Base-by-base conservation (phyloP, 495 filamentous ascomycete genomes). In the Neurospora sp. region DNA sequence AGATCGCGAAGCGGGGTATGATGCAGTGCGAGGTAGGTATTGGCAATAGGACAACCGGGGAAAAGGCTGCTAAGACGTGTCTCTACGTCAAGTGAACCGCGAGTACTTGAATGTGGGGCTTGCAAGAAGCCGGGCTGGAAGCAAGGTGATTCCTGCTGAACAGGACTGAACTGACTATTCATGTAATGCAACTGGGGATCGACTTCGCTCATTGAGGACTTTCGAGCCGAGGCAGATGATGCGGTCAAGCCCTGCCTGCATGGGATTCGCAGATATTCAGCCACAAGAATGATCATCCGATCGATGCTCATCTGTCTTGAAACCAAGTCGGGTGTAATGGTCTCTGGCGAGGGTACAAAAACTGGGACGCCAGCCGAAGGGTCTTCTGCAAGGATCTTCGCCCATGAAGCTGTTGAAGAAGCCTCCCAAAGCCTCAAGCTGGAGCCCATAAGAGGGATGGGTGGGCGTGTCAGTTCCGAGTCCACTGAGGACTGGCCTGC, bases 1-100 rank as follows among this genome's bases (percentile, higher is more conserved):
- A 86, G 79, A 72, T 83, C 82, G 59, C 79, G 81, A 40, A 86
- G 82, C 45, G 84, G 84, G 12, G 84, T 85, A 73, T 84, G 80
- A 72, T 84, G 80, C 5, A 86, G 76, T 12, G 84, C 84, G 37
- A 86, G 77, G 71, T 85, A 86, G 1, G 83, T 83, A 76, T 84
- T 83, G 70, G 79, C 81, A 38, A 82, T 73, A 37, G 83, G 74
- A 61, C 78, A 83, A 69, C 41, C 70, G n/a, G 76, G 73, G 75
- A 84, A 86, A 68, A 86, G 73, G 16, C 35, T 73, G 14, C 68
- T 73, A 68, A 86, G 81, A 71, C 78, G 79, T 71, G 80, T 74
- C 35, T 81, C 79, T 70, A 75, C 75, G 53, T 77, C 74, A 17
- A 76, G 68, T 38, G 78, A 76, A 3, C 8, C n/a, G 5, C 61